These are phyloP conservation scores for Penicillium sclerotiorum DNA, from an alignment of 2,329 filamentous ascomycete species.

Conservation along the genomic window DNA sequence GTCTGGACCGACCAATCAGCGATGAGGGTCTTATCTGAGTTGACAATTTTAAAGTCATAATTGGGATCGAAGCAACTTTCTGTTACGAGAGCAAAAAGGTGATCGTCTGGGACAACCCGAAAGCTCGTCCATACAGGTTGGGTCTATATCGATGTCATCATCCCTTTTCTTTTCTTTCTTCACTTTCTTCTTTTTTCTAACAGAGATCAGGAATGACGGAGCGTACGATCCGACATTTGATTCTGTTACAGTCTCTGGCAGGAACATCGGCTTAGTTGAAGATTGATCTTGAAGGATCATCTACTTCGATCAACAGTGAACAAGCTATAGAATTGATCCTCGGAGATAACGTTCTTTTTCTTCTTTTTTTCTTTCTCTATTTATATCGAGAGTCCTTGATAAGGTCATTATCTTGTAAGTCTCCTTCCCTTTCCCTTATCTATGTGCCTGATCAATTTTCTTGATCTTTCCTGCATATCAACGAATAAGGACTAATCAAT, in stretches of 20 bases:
- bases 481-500: slow-evolving; percentile 5
- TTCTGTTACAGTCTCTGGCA: slow-evolving; percentile 33
- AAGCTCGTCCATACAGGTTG: slow-evolving; percentile 6
- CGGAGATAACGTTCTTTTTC: slow-evolving; percentile 18
- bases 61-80: slow-evolving; percentile 14
- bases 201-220: slow-evolving; percentile 31
- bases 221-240: slow-evolving; percentile 31
- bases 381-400: slow-evolving; percentile 16
- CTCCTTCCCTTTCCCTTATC: slow-evolving; percentile 2
- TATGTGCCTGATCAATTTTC: background rate
- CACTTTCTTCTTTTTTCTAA: background rate
- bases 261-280: slow-evolving; percentile 20
- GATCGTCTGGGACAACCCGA: slow-evolving; percentile 21
- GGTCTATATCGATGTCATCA: slow-evolving; percentile 26
- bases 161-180: slow-evolving; percentile 1
- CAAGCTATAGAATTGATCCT: slow-evolving; percentile 8
- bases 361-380: slow-evolving; percentile 5
- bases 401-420: slow-evolving; percentile 28
- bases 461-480: no score
- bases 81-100: slow-evolving; percentile 28
- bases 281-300: background rate
- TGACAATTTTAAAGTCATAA: slow-evolving; percentile 26
- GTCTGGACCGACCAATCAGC: slow-evolving; percentile 32
- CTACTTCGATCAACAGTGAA: background rate
- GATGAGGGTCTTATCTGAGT: slow-evolving; percentile 31